Base-by-base conservation (phyloP, 257 asterid species). In the Salvia splendens region DNA sequence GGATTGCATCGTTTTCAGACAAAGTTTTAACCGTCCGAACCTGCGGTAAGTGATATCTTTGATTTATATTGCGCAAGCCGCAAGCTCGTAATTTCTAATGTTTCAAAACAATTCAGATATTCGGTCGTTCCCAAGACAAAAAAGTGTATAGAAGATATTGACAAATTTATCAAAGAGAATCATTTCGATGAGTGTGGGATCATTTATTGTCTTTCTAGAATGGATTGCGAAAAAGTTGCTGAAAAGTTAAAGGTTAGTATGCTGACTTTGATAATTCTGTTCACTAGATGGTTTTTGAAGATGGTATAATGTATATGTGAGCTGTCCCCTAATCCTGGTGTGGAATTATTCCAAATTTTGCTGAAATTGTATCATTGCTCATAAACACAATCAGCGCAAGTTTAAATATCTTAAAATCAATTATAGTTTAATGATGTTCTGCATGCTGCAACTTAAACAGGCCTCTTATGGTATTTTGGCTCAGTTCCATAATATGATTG, bases 111-210 rank as follows among this genome's bases (percentile, higher is more conserved):
- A 78, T 84, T 85, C 95, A 94, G 99, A 75, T 94, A 94, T 66
- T 88, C 97, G 12, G 95, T 94, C 75, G 75, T 87, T 74, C 89
- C 95, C 61, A 94, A 94, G 87, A 87, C 99, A 67, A 88, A 81
- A 87, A 91, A 91, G 80, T 88, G 97, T 73, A 61, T 91, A 63
- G 96, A 94, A 65, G 97, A 90, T 70, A 88, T 94, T 65, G 86
- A 82, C 75, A 81, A 52, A 69, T 94, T 91, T 79, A 91, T 94
- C 79, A 83, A 50, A 73, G 83, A 80, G 62, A 87, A 82, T 77
- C 96, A 94, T 87, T 84, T 74, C 15, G 99, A 88, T 81, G 96
- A 91, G 80, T 86, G 97, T 49, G 99, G 99, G 69, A 94, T 94
- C 75, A 79, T 94, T 53, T 94, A 94, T 73, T 94, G 99, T 75